A percentile compares a stretch with the other conserved stretches of the same genome.
Evolutionary conservation across 192 early-diverging fungal species (phyloP).

Genomic region (Dimargaris verticillata): DNA sequence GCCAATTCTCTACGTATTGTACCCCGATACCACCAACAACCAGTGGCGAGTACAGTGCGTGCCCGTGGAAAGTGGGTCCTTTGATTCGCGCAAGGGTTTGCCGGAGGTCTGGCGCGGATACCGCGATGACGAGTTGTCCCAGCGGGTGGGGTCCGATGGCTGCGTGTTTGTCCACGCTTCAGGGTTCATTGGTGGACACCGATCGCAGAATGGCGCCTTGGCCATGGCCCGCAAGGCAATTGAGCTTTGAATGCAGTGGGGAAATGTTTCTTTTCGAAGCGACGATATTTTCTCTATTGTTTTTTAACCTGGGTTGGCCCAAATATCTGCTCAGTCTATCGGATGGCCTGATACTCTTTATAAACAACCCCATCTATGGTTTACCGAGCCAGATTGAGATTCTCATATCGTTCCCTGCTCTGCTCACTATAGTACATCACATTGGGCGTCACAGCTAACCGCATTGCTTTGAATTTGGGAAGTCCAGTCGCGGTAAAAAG

Average conservation of each 20-base stretch:
- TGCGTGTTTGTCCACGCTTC: constrained; percentile 81
- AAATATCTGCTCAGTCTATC: too few species aligned
- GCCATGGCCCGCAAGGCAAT: constrained; percentile 47
- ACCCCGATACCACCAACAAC: constrained; percentile 43
- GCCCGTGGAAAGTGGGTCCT: constrained; percentile 33
- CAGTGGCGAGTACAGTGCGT: constrained; percentile 70
- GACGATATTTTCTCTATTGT: too few species aligned
- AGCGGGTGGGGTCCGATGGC: constrained; percentile 49
- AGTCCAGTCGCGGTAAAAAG: too few species aligned
- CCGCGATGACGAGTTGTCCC: constrained; percentile 69
- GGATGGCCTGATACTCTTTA: too few species aligned
- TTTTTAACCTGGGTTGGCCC: too few species aligned
- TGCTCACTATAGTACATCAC: too few species aligned
- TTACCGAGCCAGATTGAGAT: too few species aligned
- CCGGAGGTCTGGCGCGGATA: constrained; percentile 64
- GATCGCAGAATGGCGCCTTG: constrained; percentile 58
- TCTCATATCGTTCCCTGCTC: too few species aligned
- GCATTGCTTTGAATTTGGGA: too few species aligned
- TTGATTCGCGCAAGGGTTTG: constrained; percentile 57
- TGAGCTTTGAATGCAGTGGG: constrained; percentile 19
- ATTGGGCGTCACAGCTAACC: too few species aligned
- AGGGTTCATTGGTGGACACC: constrained; percentile 73
- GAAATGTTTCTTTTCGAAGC: background rate
- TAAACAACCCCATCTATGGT: too few species aligned
- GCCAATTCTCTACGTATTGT: constrained; percentile 56